A percentile compares a stretch with the other conserved stretches of the same genome.
Conservation (phyloP, 2,329 filamentous ascomycete genomes). For the Calonectria pseudoreteaudii region DNA sequence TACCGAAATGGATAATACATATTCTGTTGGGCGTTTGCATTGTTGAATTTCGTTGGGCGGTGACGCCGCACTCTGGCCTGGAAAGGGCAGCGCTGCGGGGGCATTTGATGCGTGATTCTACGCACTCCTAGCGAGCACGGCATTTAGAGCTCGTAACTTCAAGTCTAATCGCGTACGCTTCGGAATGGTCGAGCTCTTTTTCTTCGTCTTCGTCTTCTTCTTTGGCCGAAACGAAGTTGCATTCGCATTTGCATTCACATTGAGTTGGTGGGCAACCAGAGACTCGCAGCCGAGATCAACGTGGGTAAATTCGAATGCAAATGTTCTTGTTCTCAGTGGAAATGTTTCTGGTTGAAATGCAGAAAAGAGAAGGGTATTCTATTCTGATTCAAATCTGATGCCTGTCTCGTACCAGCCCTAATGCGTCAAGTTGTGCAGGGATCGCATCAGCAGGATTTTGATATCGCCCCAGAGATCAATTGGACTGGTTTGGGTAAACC, state of each 20-base stretch:
- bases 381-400: background rate
- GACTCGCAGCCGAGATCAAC: slow-evolving; percentile 11
- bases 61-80: slow-evolving; percentile 14
- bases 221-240: too few relatives aligned
- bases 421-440: background rate
- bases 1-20: background rate
- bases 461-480: slow-evolving; percentile 29
- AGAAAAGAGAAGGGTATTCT: slow-evolving; percentile 18
- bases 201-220: background rate
- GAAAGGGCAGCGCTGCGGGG: background rate
- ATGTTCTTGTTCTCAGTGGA: slow-evolving; percentile 10
- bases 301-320: slow-evolving; percentile 26
- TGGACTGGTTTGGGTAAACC: background rate
- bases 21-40: background rate
- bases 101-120: slow-evolving; percentile 25
- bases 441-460: slow-evolving; percentile 20
- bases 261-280: too few relatives aligned
- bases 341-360: slow-evolving; percentile 13
- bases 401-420: background rate
- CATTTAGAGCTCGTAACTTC: background rate
- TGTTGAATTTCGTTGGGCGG: slow-evolving; percentile 10
- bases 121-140: slow-evolving; percentile 13
- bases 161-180: background rate
- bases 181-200: background rate
- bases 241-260: too few relatives aligned